Percentiles rank a stretch among this genome's conserved stretches.
Evolutionary conservation across 495 filamentous ascomycete genomes (phyloP).

Genomic region (Neurospora sp.): DNA sequence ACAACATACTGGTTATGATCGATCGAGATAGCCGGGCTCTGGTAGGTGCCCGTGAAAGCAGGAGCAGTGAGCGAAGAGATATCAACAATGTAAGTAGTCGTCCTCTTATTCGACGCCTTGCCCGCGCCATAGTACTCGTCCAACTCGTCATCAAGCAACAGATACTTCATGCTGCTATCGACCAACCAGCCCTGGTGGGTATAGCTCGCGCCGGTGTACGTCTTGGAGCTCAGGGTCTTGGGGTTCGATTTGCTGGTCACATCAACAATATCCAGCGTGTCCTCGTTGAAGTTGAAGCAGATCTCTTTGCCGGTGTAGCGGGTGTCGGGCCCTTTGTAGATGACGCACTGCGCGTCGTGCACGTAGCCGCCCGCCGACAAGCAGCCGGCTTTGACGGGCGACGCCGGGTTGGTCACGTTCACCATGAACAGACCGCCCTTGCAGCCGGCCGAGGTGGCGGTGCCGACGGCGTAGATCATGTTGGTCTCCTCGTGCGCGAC

Average conservation of each 20-base stretch:
- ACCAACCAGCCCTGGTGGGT: slow-evolving; percentile 53
- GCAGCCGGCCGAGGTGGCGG: slow-evolving; percentile 28
- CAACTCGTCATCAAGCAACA: slow-evolving; percentile 51
- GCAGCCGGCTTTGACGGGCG: slow-evolving; percentile 38
- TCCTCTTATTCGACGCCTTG: slow-evolving; percentile 32
- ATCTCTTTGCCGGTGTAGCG: slow-evolving; percentile 44
- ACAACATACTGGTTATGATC: slow-evolving; percentile 53
- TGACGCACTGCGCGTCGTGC: slow-evolving; percentile 50
- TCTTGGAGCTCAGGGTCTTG: slow-evolving; percentile 41
- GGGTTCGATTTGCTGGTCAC: slow-evolving; percentile 41
- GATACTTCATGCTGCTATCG: slow-evolving; percentile 43
- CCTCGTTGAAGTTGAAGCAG: slow-evolving; percentile 51
- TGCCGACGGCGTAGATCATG: slow-evolving; percentile 36
- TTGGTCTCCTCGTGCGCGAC: slow-evolving; percentile 39
- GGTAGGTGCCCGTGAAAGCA: slow-evolving; percentile 44
- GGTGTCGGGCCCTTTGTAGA: slow-evolving; percentile 46
- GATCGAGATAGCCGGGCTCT: slow-evolving; percentile 35
- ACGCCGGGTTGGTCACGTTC: slow-evolving; percentile 36
- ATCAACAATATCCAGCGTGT: slow-evolving; percentile 36
- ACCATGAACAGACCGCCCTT: slow-evolving; percentile 44
- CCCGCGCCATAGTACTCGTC: slow-evolving; percentile 42
- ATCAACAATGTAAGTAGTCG: slow-evolving; percentile 47
- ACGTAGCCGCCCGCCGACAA: slow-evolving; percentile 45
- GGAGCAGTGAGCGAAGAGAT: slow-evolving; percentile 39
- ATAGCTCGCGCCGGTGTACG: slow-evolving; percentile 46